Percentiles rank a stretch among this genome's conserved stretches.
phyloP scores from a whole-genome alignment of 2,329 filamentous ascomycete genomes.

The Sordariomycetes sp. region DNA sequence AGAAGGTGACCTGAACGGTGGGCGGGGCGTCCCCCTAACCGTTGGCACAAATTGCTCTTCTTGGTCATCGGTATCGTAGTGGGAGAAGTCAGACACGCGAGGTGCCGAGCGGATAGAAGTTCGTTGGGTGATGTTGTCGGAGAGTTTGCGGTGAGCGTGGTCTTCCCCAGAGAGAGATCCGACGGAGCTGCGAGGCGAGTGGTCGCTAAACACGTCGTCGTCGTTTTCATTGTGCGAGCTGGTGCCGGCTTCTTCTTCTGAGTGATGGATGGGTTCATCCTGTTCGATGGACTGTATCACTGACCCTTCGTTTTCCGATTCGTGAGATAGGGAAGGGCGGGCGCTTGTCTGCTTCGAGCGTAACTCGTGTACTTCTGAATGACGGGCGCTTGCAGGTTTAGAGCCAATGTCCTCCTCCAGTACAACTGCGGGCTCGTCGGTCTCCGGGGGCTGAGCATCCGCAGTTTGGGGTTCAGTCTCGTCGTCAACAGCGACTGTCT shows the following conservation, averaged over 20 bases:
- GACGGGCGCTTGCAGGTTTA: too few species aligned
- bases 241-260: constrained; percentile 24
- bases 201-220: constrained; percentile 51
- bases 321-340: constrained; percentile 13
- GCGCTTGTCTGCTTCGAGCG: constrained; percentile 7
- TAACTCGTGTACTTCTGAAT: constrained; percentile 1
- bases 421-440: too few species aligned
- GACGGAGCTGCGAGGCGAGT: constrained; percentile 46
- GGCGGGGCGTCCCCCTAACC: constrained; percentile 49
- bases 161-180: constrained; percentile 36
- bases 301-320: constrained; percentile 8
- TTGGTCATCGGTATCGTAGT: constrained; percentile 29
- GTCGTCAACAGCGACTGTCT: too few species aligned
- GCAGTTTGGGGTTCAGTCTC: too few species aligned
- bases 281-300: background rate
- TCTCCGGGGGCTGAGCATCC: too few species aligned
- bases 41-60: constrained; percentile 41
- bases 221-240: constrained; percentile 43
- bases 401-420: too few species aligned
- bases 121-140: constrained; percentile 20
- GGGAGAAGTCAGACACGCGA: constrained; percentile 42
- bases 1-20: constrained; percentile 60
- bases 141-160: constrained; percentile 15
- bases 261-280: background rate
- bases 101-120: constrained; percentile 16